Evolutionary conservation across 2,329 filamentous ascomycete species (phyloP).

Genomic region (Xylariaceae sp.): DNA sequence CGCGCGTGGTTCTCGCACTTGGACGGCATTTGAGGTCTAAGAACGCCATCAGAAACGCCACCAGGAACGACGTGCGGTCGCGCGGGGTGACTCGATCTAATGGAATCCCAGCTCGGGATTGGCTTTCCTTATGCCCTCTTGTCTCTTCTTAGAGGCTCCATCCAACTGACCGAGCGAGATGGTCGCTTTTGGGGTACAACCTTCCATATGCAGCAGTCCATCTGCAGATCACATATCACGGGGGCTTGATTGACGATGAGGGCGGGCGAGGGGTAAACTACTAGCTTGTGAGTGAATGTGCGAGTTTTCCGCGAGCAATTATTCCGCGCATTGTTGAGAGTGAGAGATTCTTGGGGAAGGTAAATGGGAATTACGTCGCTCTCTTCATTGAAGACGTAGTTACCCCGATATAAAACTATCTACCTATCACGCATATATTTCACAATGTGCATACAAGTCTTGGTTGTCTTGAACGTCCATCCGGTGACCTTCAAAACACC

Average conservation of each 20-base stretch:
- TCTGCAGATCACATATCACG: constrained; percentile 12
- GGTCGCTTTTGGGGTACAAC: constrained; percentile 14
- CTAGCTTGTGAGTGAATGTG: no score
- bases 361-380: no score
- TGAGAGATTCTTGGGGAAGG: background rate
- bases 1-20: constrained; percentile 17
- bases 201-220: constrained; percentile 16
- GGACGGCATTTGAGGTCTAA: constrained; percentile 3
- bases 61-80: constrained; percentile 1
- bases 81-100: background rate
- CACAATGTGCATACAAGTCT: no score
- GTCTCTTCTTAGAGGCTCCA: background rate
- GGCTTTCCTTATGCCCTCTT: background rate
- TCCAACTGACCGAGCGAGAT: constrained; percentile 2
- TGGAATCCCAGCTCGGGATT: background rate
- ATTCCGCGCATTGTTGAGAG: background rate
- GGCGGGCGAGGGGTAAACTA: constrained; percentile 12
- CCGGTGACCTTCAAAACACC: no score
- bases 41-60: constrained; percentile 10
- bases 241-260: background rate
- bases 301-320: background rate
- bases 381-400: no score
- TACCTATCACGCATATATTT: no score
- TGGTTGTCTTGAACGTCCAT: no score
- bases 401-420: no score